These are phyloP conservation scores for Yamadazyma atlantica DNA, from an alignment of 1,139 yeast species.

Conservation along the genomic window DNA sequence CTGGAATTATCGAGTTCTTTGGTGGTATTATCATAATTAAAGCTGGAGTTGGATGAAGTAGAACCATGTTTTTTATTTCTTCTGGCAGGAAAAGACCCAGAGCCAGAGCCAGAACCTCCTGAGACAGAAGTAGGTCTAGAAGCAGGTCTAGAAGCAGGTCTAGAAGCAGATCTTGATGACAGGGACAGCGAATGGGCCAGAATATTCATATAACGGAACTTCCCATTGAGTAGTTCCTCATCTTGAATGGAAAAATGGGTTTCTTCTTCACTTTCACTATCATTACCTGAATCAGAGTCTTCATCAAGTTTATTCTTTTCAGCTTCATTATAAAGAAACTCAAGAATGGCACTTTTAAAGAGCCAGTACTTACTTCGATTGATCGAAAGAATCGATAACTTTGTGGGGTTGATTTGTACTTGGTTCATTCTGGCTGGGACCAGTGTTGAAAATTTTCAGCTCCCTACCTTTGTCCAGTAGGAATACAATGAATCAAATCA, in stretches of 20 bases:
- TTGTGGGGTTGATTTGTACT: conserved; percentile 45
- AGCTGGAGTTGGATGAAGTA: conserved; percentile 14
- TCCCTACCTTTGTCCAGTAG: not conserved
- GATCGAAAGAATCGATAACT: conserved; percentile 47
- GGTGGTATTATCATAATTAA: conserved; percentile 11
- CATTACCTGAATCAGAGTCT: conserved; percentile 20
- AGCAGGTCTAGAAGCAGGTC: not conserved
- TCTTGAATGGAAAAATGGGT: not conserved
- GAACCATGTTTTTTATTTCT: conserved; percentile 13
- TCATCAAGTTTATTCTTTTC: conserved; percentile 12
- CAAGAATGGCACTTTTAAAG: conserved; percentile 46
- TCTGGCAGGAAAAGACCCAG: not conserved
- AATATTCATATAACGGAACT: not conserved
- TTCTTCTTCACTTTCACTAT: conserved; percentile 14
- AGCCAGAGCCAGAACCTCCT: not conserved
- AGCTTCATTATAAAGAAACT: conserved; percentile 31
- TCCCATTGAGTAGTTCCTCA: conserved; percentile 1
- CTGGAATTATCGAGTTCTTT: conserved; percentile 26
- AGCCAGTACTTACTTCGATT: conserved; percentile 52
- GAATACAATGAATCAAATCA: not conserved
- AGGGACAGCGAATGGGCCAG: conserved; percentile 7
- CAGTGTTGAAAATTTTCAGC: not conserved
- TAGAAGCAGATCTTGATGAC: conserved; percentile 5
- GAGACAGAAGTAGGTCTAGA: not conserved
- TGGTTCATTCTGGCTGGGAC: conserved; percentile 32